Percentiles rank a stretch among this genome's conserved stretches.
Conservation (phyloP, 2,329 filamentous ascomycete genomes). For the Nothophaeocryptopus gaeumannii region DNA sequence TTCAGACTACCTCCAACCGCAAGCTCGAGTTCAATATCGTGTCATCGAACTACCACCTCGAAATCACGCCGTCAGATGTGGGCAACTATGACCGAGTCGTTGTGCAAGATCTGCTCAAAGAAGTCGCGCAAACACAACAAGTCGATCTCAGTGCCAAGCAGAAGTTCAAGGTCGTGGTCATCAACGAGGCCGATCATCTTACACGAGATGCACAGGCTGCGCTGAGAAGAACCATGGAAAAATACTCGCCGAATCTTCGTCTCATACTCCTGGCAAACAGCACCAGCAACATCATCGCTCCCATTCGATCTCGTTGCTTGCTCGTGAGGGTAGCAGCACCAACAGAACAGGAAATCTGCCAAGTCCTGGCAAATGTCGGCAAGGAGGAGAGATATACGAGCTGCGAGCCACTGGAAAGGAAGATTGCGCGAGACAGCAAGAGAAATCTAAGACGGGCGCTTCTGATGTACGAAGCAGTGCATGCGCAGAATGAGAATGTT, state of each 20-base stretch:
- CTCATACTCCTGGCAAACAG: conserved; percentile 92
- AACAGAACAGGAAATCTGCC: conserved; percentile 77
- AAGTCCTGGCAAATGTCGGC: conserved; percentile 66
- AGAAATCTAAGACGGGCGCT: conserved; percentile 85
- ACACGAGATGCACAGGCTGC: conserved; percentile 94
- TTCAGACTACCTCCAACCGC: conserved; percentile 88
- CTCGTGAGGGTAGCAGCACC: conserved; percentile 90
- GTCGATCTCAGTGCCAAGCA: conserved; percentile 91
- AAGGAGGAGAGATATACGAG: conserved; percentile 82
- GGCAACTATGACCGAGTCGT: conserved; percentile 96
- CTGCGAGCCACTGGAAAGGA: conserved; percentile 70
- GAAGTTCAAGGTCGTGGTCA: conserved; percentile 96
- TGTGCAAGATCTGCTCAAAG: conserved; percentile 90
- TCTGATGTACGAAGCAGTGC: conserved; percentile 94
- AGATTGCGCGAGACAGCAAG: conserved; percentile 86
- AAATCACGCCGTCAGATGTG: conserved; percentile 96
- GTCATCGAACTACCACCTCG: conserved; percentile 92
- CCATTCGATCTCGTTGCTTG: conserved; percentile 86
- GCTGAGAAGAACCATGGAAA: conserved; percentile 94
- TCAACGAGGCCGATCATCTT: conserved; percentile 96
- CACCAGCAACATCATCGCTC: conserved; percentile 98
- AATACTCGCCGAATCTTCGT: conserved; percentile 92
- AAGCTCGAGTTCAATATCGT: conserved; percentile 99
- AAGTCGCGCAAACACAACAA: conserved; percentile 97
- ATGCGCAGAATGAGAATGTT: conserved; percentile 94